Base-by-base conservation (phyloP, 805 yeast species). In the Myxozyma nipponensis region DNA sequence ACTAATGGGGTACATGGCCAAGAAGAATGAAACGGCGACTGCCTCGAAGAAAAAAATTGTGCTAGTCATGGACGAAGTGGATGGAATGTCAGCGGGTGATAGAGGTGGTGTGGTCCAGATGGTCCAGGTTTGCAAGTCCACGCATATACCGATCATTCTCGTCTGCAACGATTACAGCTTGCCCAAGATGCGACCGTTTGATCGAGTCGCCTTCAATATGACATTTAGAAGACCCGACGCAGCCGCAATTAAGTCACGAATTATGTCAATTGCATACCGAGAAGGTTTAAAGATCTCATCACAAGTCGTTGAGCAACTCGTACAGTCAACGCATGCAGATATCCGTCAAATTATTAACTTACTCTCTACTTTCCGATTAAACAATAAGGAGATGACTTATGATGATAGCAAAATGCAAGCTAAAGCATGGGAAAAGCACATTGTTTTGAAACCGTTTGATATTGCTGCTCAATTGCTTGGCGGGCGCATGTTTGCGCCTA, bases 31-130 rank as follows among this genome's bases (percentile, higher is more conserved):
- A 9, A 64, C 63, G 42, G 58, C 52, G 17, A 60, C 22, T 45
- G 54, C 38, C 54, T 55, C 46, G 1, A 77, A 79, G 58, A 73
- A 77, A 42, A 75, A 77, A 46, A 82, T 91, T 60, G 87, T 89
- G 48, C 74, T 93, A 42, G 84, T 93, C 56, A 89, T 93, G 98
- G 99, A 93, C 70, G 99, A 93, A 71, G 98, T 93, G 26, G 99
- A 93, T 67, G 99, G 99, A 60, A 93, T 93, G 98, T 87, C 96
- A 37, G 89, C 95, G 64, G 99, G 99, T 57, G 99, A 93, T 69
- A 83, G 93, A 61, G 99, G 99, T 54, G 99, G 99, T 56, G 96
- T 93, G 24, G 97, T 96, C 22, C 95, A 89, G 53, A 75, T 93
- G 68, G 88, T 97, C 0, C 82, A 84, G 37, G 84, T 87, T 60